Base-by-base conservation (phyloP, 192 early-diverging fungal species). In the Globomyces pollinis-pini region DNA sequence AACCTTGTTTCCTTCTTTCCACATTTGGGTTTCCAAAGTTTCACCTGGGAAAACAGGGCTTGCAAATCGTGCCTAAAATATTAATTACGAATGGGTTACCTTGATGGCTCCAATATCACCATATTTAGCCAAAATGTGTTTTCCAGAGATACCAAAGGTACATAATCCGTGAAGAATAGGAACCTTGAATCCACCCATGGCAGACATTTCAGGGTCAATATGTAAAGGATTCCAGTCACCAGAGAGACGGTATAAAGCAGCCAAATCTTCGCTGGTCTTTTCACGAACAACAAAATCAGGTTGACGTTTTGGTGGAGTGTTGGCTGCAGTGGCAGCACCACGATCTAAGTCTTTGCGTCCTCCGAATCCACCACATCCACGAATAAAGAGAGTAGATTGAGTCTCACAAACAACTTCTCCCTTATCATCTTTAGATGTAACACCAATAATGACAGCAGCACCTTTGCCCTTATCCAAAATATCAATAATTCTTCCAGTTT, bases 171-270 rank as follows among this genome's bases (percentile, higher is more conserved):
- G 97, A 38, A 98, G 77, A 65, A 99, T 98, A 2, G 96, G 96
- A 11, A 88, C 86, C 34, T 97, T 88, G 71, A 97, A 99, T 16
- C 94, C 94, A 51, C 91, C 96, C 51, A 96, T 79, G 35, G 81
- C 78, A 33, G 89, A 84, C 91, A 98, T 93, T 26, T 83, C 74
- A 1, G 96, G 95, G 71, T 98, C 95, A 64, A 99, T 89, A 68
- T 99, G 96, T 59, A 99, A 77, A 61, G 96, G 96, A 72, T 99
- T 99, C 71, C 70, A 87, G 76, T 99, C 96, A 59, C 95, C 96
- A 7, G 83, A 85, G 56, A 98, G 76, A 39, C 92, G 91, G 81
- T 99, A 99, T 35, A 99, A 63, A 7, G 92, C 93, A 23, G 97
- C 97, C 73, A 92, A 90, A 42, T 92, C 86, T 63, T 91, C 91